Evolutionary conservation across 2,329 filamentous ascomycete genomes (phyloP), one percentile per base, ranked within the genome.

Genomic region (Epichloe aotearoae): DNA sequence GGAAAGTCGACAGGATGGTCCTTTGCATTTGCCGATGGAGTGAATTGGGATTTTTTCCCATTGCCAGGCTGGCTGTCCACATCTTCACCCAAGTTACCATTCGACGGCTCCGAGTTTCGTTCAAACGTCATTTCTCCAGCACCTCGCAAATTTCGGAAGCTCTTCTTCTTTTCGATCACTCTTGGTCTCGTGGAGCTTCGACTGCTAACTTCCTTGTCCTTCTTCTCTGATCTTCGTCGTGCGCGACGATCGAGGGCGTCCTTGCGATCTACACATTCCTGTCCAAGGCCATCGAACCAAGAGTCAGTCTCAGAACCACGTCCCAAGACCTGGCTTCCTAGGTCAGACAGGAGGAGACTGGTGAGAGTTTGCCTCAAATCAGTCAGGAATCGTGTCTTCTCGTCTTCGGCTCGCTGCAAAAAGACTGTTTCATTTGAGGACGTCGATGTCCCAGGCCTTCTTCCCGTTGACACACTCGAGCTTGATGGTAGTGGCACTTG

Each of bases 241-340:
- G 70, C 69, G 46, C 73, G 71, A 39, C 70, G 68, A 53, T 80
- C 73, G 34, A 76, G 66, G 3, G 75, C 72, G 47, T 82, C 77
- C 45, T 76, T 79, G 26, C 80, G 73, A 39, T 83, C 78, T 49
- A 83, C 80, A 61, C 80, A 83, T 56, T 83, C 72, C 57, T 83
- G 77, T 3, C 81, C 80, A 6, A 89, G 65, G 14, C 79, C 78
- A 49, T 79, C 74, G 57, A 96, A 93, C 85, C 91, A 96, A 3
- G 75, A 75, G 64, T 97, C 93, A 1, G 91, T 97, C 69, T 98
- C 93, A 41, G 89, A 95, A 3, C 93, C 93, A 47, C 79, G 80
- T n/a, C 83, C 81, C 65, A 94, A 93, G 1, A 96, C 84, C 33
- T 88, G 79, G 40, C 84, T 89, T 5, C 90, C 89, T 4, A 97